A percentile compares a stretch with the other conserved stretches of the same genome.
Conservation (phyloP, 169 alveolate species). For the Cryptosporidium tyzzeri region DNA sequence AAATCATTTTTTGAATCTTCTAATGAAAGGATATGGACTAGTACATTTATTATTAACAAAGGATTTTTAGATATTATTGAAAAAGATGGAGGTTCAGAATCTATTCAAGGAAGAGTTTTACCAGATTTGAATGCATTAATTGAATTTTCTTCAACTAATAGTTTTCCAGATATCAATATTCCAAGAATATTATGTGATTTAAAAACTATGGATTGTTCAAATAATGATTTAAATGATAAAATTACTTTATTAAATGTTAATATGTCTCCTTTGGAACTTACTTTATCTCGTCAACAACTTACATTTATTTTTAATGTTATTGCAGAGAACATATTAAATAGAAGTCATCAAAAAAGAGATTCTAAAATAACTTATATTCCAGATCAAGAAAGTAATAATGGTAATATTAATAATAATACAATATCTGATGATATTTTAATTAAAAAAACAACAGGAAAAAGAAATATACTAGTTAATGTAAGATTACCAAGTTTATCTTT, state of each 20-base stretch:
- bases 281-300: conserved; percentile 59
- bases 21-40: conserved; percentile 24
- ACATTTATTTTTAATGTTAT: conserved; percentile 44
- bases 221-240: not conserved
- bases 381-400: not conserved
- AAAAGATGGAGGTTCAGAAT: conserved; percentile 42
- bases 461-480: conserved; percentile 13
- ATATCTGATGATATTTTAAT: not conserved
- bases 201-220: not conserved
- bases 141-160: not conserved
- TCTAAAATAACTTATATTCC: not conserved
- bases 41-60: conserved; percentile 4
- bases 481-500: conserved; percentile 26
- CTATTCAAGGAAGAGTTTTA: conserved; percentile 39
- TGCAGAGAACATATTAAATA: conserved; percentile 11
- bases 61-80: conserved; percentile 48
- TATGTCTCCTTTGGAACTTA: conserved; percentile 48
- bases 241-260: conserved; percentile 6
- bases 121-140: conserved; percentile 29
- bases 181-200: not conserved
- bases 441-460: not conserved
- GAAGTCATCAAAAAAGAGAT: not conserved
- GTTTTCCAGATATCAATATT: conserved; percentile 35
- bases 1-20: not conserved
- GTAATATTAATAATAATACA: not conserved